phyloP scores from a whole-genome alignment of 495 filamentous ascomycete genomes.

The Penicillium egyptiacum region DNA sequence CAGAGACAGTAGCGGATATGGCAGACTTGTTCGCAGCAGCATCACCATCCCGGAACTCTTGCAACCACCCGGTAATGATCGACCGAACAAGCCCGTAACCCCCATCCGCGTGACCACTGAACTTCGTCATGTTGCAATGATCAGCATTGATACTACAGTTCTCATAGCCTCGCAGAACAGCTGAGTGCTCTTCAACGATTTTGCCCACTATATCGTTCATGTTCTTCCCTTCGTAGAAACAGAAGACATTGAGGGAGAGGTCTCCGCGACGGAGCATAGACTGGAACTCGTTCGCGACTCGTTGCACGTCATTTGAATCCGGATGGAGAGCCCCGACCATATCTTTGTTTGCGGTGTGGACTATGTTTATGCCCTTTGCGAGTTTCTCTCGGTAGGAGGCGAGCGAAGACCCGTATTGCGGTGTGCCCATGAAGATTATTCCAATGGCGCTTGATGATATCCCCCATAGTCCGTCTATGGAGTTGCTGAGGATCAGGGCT shows the following conservation, averaged over 20 bases:
- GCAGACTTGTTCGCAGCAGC: background rate
- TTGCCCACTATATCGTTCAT: constrained; percentile 6
- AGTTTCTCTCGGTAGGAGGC: constrained; percentile 3
- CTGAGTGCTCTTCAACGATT: constrained; percentile 9
- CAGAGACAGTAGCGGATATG: background rate
- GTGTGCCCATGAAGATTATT: constrained; percentile 9
- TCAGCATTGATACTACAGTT: background rate
- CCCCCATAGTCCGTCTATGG: constrained; percentile 9
- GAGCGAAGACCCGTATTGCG: constrained; percentile 1
- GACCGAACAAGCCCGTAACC: background rate
- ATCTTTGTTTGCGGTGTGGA: background rate
- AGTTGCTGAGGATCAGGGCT: constrained; percentile 3
- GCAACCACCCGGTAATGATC: background rate
- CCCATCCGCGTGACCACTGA: background rate
- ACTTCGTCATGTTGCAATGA: constrained; percentile 4
- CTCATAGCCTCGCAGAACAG: constrained; percentile 2
- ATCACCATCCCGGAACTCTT: background rate
- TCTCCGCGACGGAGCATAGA: background rate
- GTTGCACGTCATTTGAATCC: background rate
- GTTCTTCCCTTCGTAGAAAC: constrained; percentile 4
- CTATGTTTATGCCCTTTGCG: background rate
- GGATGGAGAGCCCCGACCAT: background rate
- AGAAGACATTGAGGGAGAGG: constrained; percentile 1
- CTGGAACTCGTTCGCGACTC: background rate
- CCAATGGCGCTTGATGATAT: constrained; percentile 3